phyloP scores from a whole-genome alignment of 208 protist genomes.

The Trypanosoma avium region DNA sequence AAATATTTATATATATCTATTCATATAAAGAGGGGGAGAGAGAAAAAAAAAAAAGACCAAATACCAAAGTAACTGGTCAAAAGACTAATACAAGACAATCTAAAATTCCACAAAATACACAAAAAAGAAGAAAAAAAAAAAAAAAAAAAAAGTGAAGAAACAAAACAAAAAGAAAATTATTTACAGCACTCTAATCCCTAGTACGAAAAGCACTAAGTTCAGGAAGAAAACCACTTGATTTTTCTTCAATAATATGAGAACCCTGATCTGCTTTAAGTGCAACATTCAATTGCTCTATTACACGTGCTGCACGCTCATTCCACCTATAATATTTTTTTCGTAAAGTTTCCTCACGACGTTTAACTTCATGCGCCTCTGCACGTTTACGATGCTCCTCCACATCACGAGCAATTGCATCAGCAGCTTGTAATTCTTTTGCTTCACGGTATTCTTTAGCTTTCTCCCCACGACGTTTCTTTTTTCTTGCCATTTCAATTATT shows the following conservation, averaged over 20 bases:
- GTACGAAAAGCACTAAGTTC: not conserved
- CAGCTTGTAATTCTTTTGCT: conserved; percentile 27
- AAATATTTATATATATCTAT: too few species aligned
- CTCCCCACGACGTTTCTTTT: conserved; percentile 58
- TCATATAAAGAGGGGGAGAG: too few species aligned
- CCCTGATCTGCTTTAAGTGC: conserved; percentile 29
- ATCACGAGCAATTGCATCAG: conserved; percentile 37
- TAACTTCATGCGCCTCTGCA: conserved; percentile 37
- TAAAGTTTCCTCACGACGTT: conserved; percentile 42
- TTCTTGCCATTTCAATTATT: conserved; percentile 48
- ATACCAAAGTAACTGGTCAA: too few species aligned
- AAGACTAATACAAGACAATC: too few species aligned
- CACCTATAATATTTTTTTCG: conserved; percentile 69
- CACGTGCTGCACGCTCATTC: conserved; percentile 71
- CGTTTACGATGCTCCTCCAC: conserved; percentile 49
- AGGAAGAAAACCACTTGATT: not conserved
- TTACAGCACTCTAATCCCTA: too few species aligned
- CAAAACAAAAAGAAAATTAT: too few species aligned
- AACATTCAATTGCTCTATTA: conserved; percentile 63
- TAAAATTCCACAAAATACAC: too few species aligned
- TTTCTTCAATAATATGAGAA: not conserved
- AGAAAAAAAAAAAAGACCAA: too few species aligned
- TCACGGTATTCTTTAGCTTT: conserved; percentile 37
- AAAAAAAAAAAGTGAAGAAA: too few species aligned
- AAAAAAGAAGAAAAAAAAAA: too few species aligned